phyloP scores from a whole-genome alignment of 768 basidiomycete genomes.

The Auricularia sp. region DNA sequence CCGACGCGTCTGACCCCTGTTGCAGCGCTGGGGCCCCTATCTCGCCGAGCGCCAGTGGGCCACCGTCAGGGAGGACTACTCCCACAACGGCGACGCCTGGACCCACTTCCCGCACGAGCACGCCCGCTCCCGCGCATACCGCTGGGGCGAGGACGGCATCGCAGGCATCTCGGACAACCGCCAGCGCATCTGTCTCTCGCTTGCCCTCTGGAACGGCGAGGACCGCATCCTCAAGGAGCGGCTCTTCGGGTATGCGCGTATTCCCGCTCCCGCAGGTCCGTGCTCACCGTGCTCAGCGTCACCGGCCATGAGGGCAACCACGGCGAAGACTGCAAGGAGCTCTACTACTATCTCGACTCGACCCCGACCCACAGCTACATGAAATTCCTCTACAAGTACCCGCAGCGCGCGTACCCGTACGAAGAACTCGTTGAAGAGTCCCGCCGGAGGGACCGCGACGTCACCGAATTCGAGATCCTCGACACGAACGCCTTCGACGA shows the following conservation, averaged over 20 bases:
- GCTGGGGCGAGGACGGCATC: constrained; percentile 99
- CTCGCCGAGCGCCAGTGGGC: constrained; percentile 98
- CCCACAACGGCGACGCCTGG: constrained; percentile 92
- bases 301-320: constrained; percentile 98
- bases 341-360: constrained; percentile 97
- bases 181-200: constrained; percentile 80
- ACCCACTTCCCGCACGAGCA: constrained; percentile 91
- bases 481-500: constrained; percentile 89
- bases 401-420: constrained; percentile 86
- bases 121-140: constrained; percentile 85
- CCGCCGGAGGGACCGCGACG: constrained; percentile 69
- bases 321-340: constrained; percentile 97
- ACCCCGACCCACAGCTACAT: constrained; percentile 99
- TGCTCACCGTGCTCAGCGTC: constrained; percentile 24
- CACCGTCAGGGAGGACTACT: constrained; percentile 97
- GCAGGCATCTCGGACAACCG: constrained; percentile 97
- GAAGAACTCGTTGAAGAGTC: constrained; percentile 87
- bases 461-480: constrained; percentile 85
- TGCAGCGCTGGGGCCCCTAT: constrained; percentile 86
- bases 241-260: constrained; percentile 55
- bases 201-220: constrained; percentile 90
- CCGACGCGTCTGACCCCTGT: background rate
- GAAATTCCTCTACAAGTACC: constrained; percentile 99
- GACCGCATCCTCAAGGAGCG: constrained; percentile 96
- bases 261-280: background rate